Percentiles rank a stretch among this genome's conserved stretches.
These are phyloP conservation scores for Juglanconis juglandina DNA, from an alignment of 2,329 filamentous ascomycete genomes.

Conservation along the genomic window DNA sequence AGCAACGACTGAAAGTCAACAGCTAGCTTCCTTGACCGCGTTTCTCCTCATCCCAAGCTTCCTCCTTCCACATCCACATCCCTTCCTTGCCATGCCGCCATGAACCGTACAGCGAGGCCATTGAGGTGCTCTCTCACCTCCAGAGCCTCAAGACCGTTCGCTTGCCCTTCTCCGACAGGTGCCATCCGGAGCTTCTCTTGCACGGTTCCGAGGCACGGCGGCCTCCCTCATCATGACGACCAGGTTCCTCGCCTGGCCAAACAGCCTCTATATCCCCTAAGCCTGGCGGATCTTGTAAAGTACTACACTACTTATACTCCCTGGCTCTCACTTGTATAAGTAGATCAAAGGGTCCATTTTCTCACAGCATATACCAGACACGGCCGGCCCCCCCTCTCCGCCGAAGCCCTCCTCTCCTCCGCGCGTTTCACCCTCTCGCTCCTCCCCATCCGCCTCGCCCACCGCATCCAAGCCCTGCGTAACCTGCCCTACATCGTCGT, in stretches of 20 bases:
- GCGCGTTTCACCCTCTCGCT: constrained; percentile 95
- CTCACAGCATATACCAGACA: constrained; percentile 40
- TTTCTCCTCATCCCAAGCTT: background rate
- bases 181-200: constrained; percentile 11
- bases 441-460: constrained; percentile 85
- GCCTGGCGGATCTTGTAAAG: constrained; percentile 85
- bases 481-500: constrained; percentile 97
- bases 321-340: background rate
- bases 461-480: constrained; percentile 87
- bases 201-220: constrained; percentile 3
- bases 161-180: background rate
- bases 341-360: background rate
- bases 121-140: constrained; percentile 32
- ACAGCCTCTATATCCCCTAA: constrained; percentile 75
- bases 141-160: constrained; percentile 16
- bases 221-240: constrained; percentile 58
- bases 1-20: too few relatives aligned
- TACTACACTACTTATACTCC: constrained; percentile 37
- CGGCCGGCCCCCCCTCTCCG: constrained; percentile 80
- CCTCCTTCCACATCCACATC: background rate
- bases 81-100: constrained; percentile 38
- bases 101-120: constrained; percentile 39
- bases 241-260: constrained; percentile 77
- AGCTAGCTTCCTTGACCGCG: background rate
- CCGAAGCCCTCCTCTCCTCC: constrained; percentile 76